These are phyloP conservation scores for Phytophthora pini DNA, from an alignment of 352 stramenopile species.

Conservation along the genomic window DNA sequence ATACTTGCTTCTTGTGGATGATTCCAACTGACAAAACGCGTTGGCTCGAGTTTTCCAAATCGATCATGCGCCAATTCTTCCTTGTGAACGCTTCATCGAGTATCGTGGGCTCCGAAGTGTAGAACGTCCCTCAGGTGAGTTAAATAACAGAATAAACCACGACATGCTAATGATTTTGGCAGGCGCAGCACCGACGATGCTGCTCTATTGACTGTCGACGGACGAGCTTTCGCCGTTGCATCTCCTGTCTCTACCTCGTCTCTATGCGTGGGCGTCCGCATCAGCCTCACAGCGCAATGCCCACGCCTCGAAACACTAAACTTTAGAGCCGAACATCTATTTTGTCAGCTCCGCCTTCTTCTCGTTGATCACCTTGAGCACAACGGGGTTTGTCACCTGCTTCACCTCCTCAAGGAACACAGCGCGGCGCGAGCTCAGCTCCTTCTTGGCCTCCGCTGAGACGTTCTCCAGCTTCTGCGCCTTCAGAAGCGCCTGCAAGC, in stretches of 20 bases:
- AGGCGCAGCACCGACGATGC: constrained; percentile 30
- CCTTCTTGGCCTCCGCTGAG: constrained; percentile 34
- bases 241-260: constrained; percentile 38
- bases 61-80: no score
- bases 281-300: constrained; percentile 6
- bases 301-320: constrained; percentile 23
- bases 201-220: constrained; percentile 44
- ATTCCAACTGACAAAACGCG: no score
- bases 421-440: constrained; percentile 45
- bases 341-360: constrained; percentile 66
- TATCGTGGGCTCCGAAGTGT: no score
- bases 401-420: constrained; percentile 61
- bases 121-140: constrained; percentile 9
- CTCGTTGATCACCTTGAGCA: constrained; percentile 68
- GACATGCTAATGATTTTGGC: constrained; percentile 30
- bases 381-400: constrained; percentile 61
- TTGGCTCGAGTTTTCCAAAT: no score
- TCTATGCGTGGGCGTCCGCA: constrained; percentile 18
- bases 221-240: constrained; percentile 19
- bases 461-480: constrained; percentile 46
- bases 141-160: constrained; percentile 1
- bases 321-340: constrained; percentile 30
- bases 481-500: constrained; percentile 79
- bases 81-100: no score
- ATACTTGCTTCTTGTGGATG: no score